Base-by-base conservation (phyloP, 202 grass and related monocot species). In the Setaria italica region DNA sequence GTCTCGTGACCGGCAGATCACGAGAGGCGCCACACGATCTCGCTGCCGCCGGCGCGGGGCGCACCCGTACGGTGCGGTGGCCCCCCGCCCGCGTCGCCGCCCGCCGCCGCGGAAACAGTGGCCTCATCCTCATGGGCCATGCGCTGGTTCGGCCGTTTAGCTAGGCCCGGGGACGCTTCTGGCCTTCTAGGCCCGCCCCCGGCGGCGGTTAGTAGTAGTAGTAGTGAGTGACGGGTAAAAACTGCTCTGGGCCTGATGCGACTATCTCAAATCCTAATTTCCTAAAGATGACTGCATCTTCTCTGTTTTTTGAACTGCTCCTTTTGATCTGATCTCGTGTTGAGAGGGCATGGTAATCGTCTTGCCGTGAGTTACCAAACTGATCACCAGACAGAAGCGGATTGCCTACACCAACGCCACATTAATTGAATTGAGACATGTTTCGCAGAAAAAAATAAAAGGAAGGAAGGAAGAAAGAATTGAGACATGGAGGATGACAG, bases 11-110 rank as follows among this genome's bases (percentile, higher is more conserved):
- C 21, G 51, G 51, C 29, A 15, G 78, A 55, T 75, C 72, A 55
- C 72, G 72, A 75, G 30, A 55, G 68, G 19, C 39, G 33, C 84
- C 88, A n/a, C 11, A 19, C 75, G 80, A 90, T 84, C 84, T 75
- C 4, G 53, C 34, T 79, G 84, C 84, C 75, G 51, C 72, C 21
- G 9, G 10, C 34, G 43, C 69, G 76, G 62, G 85, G 80, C 69
- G 80, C 85, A 80, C 0, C 62, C 76, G 89, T 80, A 80, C 80
- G 53, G 80, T 80, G 51, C 80, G 34, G 53, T 16, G 75, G 72
- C 13, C 55, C 20, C 41, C 66, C 32, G 45, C 5, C 64, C 19
- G 30, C 15, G 51, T 56, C 32, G 20, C 60, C 25, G 45, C 81
- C 32, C 83, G 74, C 80, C 60, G 68, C 80, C 33, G 84, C 79